phyloP scores from a whole-genome alignment of 225 moss, liverwort and hornwort species.

The Physcomitrium patens region DNA sequence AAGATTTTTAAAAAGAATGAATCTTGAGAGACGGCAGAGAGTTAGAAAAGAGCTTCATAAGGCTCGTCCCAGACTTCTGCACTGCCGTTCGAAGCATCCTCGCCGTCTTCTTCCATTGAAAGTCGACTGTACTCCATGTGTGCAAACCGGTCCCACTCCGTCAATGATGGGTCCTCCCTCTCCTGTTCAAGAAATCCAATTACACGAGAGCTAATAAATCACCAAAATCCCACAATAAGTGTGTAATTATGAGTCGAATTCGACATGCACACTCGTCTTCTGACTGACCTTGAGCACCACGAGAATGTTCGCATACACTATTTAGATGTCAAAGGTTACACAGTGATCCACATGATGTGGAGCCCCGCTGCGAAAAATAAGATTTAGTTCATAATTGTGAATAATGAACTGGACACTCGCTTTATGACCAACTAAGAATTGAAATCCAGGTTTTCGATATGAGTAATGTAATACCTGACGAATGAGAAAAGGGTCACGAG shows the following conservation, averaged over 20 bases:
- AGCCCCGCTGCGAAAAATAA: background rate
- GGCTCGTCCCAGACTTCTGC: conserved; percentile 99
- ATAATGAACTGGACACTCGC: conserved; percentile 14
- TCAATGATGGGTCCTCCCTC: conserved; percentile 92
- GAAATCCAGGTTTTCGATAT: background rate
- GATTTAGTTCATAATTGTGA: background rate
- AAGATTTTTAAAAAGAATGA: conserved; percentile 21
- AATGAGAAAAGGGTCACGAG: conserved; percentile 96
- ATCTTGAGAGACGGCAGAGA: conserved; percentile 13
- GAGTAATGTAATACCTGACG: conserved; percentile 71
- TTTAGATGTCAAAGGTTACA: background rate
- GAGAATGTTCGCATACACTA: background rate
- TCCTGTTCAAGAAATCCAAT: conserved; percentile 61
- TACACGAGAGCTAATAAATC: conserved; percentile 13
- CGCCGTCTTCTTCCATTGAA: conserved; percentile 99
- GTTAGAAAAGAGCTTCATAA: conserved; percentile 90
- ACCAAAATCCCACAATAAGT: background rate
- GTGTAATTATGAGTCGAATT: background rate
- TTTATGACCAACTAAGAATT: conserved; percentile 6
- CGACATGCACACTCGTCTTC: background rate
- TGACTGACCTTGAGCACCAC: background rate
- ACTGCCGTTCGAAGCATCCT: conserved; percentile 98
- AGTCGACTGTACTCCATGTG: conserved; percentile 96
- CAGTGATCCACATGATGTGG: background rate
- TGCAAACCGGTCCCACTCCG: conserved; percentile 99